Evolutionary conservation across 2,329 filamentous ascomycete genomes (phyloP).

Genomic region (Aschersonia sp.): DNA sequence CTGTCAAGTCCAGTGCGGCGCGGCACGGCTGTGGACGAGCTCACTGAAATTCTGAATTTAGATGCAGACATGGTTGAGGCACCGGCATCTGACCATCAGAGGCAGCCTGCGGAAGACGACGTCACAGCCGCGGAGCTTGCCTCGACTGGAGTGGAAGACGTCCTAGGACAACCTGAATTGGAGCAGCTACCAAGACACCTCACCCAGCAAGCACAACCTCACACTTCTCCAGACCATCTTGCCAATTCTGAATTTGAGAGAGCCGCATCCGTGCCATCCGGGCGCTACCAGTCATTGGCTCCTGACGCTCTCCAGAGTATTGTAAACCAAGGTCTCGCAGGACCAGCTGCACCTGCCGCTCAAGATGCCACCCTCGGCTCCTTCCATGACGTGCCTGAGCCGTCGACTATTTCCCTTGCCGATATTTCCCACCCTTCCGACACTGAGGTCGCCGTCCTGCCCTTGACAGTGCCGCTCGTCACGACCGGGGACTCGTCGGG

Average conservation of each 20-base stretch:
- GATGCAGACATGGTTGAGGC: conserved; percentile 2
- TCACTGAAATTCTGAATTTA: conserved; percentile 6
- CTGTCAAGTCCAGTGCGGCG: background rate
- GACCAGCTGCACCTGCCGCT: conserved; percentile 7
- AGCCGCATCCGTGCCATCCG: background rate
- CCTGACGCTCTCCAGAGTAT: conserved; percentile 8
- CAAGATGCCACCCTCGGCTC: conserved; percentile 8
- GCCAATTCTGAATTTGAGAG: conserved; percentile 1
- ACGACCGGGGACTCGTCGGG: too few relatives aligned
- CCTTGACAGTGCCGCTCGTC: conserved; percentile 2
- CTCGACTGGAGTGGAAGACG: background rate
- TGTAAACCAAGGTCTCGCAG: conserved; percentile 8
- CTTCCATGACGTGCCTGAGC: conserved; percentile 8
- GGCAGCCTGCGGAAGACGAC: background rate
- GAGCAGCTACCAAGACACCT: background rate
- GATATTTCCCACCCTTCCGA: conserved; percentile 18
- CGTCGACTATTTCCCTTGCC: conserved; percentile 22
- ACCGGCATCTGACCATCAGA: background rate
- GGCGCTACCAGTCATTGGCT: conserved; percentile 8
- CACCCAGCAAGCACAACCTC: background rate
- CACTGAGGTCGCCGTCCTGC: conserved; percentile 8
- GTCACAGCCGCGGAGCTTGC: background rate
- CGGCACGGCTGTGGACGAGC: conserved; percentile 5
- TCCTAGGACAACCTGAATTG: too few relatives aligned
- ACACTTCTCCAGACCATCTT: background rate